phyloP scores from a whole-genome alignment of 2,329 filamentous ascomycete genomes.

The Xylaria sp. region DNA sequence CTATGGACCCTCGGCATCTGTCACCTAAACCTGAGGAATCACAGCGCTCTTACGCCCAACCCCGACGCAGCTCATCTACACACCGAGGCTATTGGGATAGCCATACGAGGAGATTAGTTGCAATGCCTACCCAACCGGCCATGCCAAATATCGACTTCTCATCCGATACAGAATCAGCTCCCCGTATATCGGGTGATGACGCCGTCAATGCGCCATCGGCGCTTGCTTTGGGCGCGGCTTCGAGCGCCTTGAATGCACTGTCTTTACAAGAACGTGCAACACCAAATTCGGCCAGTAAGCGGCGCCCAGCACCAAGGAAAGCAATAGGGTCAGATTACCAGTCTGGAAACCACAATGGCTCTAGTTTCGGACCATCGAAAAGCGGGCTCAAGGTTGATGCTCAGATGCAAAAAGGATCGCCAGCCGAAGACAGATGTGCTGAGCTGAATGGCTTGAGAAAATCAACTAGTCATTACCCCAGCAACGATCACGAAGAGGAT shows the following conservation, averaged over 20 bases:
- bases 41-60: constrained; percentile 44
- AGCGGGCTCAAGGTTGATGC: constrained; percentile 25
- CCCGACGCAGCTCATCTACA: constrained; percentile 48
- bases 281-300: constrained; percentile 37
- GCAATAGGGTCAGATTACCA: constrained; percentile 37
- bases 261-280: constrained; percentile 47
- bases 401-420: constrained; percentile 38
- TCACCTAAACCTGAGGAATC: constrained; percentile 48
- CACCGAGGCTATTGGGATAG: constrained; percentile 63
- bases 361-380: constrained; percentile 32
- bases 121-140: constrained; percentile 52
- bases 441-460: constrained; percentile 46
- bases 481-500: constrained; percentile 37
- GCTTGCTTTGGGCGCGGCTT: constrained; percentile 66
- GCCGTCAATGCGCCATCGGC: constrained; percentile 55
- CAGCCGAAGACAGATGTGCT: constrained; percentile 30
- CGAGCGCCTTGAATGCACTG: constrained; percentile 62
- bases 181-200: constrained; percentile 57
- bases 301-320: constrained; percentile 37
- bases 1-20: constrained; percentile 40
- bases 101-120: constrained; percentile 63
- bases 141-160: constrained; percentile 46
- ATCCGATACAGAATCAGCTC: constrained; percentile 46
- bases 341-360: constrained; percentile 31
- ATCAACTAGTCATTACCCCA: constrained; percentile 31